Evolutionary conservation across 2,329 filamentous ascomycete species (phyloP), one percentile per base, ranked within the genome.

Genomic region (Falciphora oryzae): DNA sequence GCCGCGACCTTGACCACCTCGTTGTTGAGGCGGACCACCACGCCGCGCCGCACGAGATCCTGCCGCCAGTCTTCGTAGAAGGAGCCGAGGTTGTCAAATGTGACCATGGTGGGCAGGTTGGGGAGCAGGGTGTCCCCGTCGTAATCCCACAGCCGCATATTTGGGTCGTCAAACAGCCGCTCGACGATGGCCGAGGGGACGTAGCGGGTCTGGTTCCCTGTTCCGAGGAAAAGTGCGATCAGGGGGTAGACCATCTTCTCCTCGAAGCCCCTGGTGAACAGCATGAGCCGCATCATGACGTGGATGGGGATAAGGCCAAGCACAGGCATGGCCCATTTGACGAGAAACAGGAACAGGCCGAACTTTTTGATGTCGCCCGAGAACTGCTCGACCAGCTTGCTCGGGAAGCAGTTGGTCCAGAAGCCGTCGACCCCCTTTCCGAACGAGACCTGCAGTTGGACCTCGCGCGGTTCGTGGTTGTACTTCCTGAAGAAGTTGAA

Each of bases 141-240:
- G 67, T 85, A 87, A 32, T 84, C 76, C 84, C 84, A 88, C 11
- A 88, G 76, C 66, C 82, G 82, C 79, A 85, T 84, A 64, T 83
- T 84, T 0, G 83, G 83, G 65, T 85, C 82, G 65, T 85, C 77
- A 62, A 85, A 87, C 0, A 88, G 73, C 5, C 84, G 76, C 71
- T 88, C 84, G 5, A 92, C 78, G 44, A 92, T 86, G 29, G 89
- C 87, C 57, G 83, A 84, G 0, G 89, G 86, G 0, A 92, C 89
- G 67, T 91, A 86, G 0, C 89, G 85, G 0, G 89, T 89, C 69
- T 90, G 87, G 68, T 92, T 92, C 1, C 89, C 89, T 0, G 89
- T 92, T 0, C 89, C 89, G 0, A 92, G 78, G 71, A 93, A 92
- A 1, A 92, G 77, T 0, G 89, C 89, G 38, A 91, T 84, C 73